A percentile compares a stretch with the other conserved stretches of the same genome.
Evolutionary conservation across 1,139 yeast genomes (phyloP).

Genomic region (Dujonia santamariae): DNA sequence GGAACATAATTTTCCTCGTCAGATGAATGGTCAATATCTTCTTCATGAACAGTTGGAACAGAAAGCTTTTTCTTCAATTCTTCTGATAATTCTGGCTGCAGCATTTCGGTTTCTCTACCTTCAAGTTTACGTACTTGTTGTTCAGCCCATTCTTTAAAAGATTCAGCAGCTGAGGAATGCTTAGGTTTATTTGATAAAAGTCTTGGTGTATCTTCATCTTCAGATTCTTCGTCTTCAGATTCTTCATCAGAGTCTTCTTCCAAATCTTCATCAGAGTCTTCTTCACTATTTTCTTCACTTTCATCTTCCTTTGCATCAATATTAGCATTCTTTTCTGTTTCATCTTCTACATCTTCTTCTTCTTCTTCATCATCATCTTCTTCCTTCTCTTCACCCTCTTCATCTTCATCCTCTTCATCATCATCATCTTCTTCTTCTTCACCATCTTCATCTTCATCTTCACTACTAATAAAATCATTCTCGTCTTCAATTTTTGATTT

Average conservation of each 20-base stretch:
- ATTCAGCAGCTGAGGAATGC: conserved; percentile 40
- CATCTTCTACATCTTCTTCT: conserved; percentile 15
- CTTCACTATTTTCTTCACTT: conserved; percentile 16
- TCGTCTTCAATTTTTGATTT: conserved; percentile 34
- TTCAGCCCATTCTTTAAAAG: conserved; percentile 63
- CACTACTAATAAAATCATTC: conserved; percentile 32
- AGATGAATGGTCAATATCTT: conserved; percentile 61
- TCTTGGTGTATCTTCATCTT: conserved; percentile 27
- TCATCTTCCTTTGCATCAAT: conserved; percentile 27
- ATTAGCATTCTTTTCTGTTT: conserved; percentile 42
- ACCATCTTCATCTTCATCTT: conserved; percentile 34
- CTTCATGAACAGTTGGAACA: conserved; percentile 47
- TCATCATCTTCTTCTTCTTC: conserved; percentile 37
- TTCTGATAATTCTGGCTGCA: conserved; percentile 49
- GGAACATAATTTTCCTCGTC: conserved; percentile 57
- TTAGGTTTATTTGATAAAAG: conserved; percentile 38
- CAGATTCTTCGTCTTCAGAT: conserved; percentile 17
- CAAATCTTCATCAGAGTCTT: conserved; percentile 15
- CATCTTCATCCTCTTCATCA: conserved; percentile 16
- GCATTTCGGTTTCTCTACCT: conserved; percentile 48
- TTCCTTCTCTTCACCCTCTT: conserved; percentile 16
- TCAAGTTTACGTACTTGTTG: conserved; percentile 54
- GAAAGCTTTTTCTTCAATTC: conserved; percentile 45
- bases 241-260: conserved; percentile 18
- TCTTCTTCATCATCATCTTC: conserved; percentile 17